Base-by-base conservation (phyloP, 306 rosid genomes). In the Vigna mungo region DNA sequence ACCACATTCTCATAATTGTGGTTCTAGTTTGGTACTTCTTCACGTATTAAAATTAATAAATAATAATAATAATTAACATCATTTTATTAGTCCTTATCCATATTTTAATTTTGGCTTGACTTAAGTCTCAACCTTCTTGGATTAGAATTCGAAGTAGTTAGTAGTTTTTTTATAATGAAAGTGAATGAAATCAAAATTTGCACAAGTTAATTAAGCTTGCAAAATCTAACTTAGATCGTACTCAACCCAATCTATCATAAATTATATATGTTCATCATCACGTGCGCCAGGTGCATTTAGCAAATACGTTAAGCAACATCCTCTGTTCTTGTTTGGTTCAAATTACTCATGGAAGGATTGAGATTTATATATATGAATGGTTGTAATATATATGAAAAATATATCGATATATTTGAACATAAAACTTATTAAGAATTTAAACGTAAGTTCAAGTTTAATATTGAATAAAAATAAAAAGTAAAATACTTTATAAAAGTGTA, bases 301-400 rank as follows among this genome's bases (percentile, higher is more conserved):
- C 89, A 86, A 89, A 81, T 90, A 89, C 86, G 91, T 87, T 82
- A 90, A 92, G 96, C 91, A 92, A 90, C 93, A 88, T 85, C 90
- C 89, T 89, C 89, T 84, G 77, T 74, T 68, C 81, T 66, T 82
- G 85, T 84, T 87, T 82, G 81, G 65, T 75, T 87, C 85, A 72
- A 83, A 80, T 49, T 82, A 10, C 48, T 51, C 55, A 63, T 11
- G 25, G 6, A 30, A 18, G 3, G 27, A 4, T 21, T 58, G 27
- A 48, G 44, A 58, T 69, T 9, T 41, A 61, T 51, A 39, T 51
- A 39, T 17, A 25, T 2, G 27, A 25, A 25, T 25, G 27, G 0
- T 3, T 25, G 27, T 25, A 25, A 25, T 25, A 25, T 25, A 25
- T 2, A 2, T 25, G 27, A 3, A 25, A 25, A 25, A 2, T 25